Evolutionary conservation across 2,329 filamentous ascomycete genomes (phyloP).

Genomic region (Aspergillus hiratsukae): DNA sequence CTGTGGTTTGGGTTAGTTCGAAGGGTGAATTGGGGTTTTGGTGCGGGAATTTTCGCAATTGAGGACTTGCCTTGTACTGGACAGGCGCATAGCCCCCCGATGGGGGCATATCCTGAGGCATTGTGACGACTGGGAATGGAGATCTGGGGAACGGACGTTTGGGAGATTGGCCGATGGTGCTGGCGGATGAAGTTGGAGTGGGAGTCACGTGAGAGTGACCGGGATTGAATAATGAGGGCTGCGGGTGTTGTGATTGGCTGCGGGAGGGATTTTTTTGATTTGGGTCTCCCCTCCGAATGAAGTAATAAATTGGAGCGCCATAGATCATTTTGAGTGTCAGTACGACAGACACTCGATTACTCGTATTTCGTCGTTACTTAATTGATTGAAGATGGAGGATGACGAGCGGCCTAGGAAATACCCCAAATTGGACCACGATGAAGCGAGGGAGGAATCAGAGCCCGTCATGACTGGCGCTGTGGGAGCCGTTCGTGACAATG

Average conservation of each 20-base stretch:
- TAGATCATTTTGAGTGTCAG: not conserved
- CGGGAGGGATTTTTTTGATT: conserved; percentile 3
- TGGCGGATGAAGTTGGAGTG: conserved; percentile 26
- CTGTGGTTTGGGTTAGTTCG: conserved; percentile 42
- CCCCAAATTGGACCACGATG: conserved; percentile 46
- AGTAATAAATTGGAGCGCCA: not conserved
- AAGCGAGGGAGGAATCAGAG: conserved; percentile 19
- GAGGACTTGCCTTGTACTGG: conserved; percentile 79
- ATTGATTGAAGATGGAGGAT: conserved; percentile 43
- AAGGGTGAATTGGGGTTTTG: conserved; percentile 1
- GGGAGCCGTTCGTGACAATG: conserved; percentile 8
- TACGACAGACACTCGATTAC: not conserved
- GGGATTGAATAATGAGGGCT: conserved; percentile 29
- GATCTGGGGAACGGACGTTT: not conserved
- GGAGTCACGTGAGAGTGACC: conserved; percentile 21
- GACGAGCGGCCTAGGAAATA: conserved; percentile 54
- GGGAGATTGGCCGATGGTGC: conserved; percentile 13
- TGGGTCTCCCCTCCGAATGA: conserved; percentile 14
- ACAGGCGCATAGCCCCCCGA: conserved; percentile 90
- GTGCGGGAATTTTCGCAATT: conserved; percentile 1
- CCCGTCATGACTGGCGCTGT: conserved; percentile 30
- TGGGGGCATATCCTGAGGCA: conserved; percentile 98
- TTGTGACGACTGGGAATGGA: conserved; percentile 43
- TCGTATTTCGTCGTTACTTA: not conserved
- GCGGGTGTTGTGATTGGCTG: conserved; percentile 24